Base-by-base conservation (phyloP, 2,329 filamentous ascomycete species). In the Phaeomoniella chlamydospora region DNA sequence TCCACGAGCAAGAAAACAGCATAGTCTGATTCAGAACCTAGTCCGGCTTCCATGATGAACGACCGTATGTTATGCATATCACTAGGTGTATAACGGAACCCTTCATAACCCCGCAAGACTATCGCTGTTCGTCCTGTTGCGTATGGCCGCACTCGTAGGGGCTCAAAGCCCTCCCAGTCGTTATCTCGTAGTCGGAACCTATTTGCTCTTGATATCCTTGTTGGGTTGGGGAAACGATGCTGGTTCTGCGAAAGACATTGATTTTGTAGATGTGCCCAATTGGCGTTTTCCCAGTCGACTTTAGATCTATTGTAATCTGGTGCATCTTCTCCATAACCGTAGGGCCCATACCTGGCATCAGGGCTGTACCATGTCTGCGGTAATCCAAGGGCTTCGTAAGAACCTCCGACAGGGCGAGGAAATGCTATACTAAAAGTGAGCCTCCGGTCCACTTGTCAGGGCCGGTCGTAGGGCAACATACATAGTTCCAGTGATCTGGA, bases 1-100 rank as follows among this genome's bases (percentile, higher is more conserved):
- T 87, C 79, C 29, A 87, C 67, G 29, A 87, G 61, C 46, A 87
- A 77, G 52, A 85, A 80, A 2, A 87, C 67, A 17, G 72, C 67
- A 47, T 85, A 86, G 51, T 86, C 80, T 26, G 74, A 78, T 13
- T 80, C 79, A 0, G 79, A 81, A n/a, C 22, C n/a, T 26, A 26
- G 22, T 9, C 22, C 22, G 22, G 22, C 22, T 26, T 26, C 22
- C 6, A 26, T n/a, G 22, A 26, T 26, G 22, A 26, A n/a, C 6
- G 22, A 26, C 6, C 22, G 22, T 6, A 26, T 26, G 22, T 26
- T 6, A n/a, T 26, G n/a, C 22, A 26, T 6, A n/a, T 26, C 22
- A n/a, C 6, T n/a, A 6, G 22, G 22, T 6, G n/a, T 26, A 26
- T 26, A 26, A 26, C n/a, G 6, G 22, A 9, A n/a, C 6, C 22